Percentiles rank a stretch among this genome's conserved stretches.
These are phyloP conservation scores for Melastoma candidum DNA, from an alignment of 441 rosid species.

Conservation along the genomic window DNA sequence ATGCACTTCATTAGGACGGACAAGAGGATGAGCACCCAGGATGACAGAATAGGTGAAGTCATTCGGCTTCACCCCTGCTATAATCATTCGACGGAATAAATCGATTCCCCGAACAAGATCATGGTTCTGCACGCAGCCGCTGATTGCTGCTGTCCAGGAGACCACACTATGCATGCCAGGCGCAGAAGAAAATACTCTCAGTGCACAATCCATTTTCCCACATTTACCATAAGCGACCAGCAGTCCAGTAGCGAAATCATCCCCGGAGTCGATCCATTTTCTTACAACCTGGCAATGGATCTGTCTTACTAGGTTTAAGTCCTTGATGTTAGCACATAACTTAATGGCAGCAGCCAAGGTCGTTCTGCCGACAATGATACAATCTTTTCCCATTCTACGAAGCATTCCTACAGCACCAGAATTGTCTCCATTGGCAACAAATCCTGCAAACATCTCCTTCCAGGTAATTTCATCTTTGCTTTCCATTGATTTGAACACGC, in stretches of 20 bases:
- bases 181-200: conserved; percentile 25
- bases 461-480: conserved; percentile 45
- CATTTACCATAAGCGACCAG: conserved; percentile 47
- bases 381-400: conserved; percentile 33
- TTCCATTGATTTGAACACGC: conserved; percentile 32
- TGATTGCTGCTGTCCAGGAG: conserved; percentile 51
- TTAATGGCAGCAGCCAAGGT: conserved; percentile 37
- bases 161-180: conserved; percentile 32
- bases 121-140: conserved; percentile 45
- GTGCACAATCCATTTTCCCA: conserved; percentile 31
- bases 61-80: conserved; percentile 43
- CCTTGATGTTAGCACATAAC: conserved; percentile 42
- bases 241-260: conserved; percentile 35
- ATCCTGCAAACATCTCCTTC: conserved; percentile 55
- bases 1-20: conserved; percentile 47
- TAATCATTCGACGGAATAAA: conserved; percentile 36
- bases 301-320: conserved; percentile 35
- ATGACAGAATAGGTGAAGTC: conserved; percentile 46
- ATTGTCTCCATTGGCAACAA: conserved; percentile 33
- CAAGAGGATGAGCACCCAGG: conserved; percentile 40
- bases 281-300: conserved; percentile 40
- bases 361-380: conserved; percentile 31
- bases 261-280: conserved; percentile 32
- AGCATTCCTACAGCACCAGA: conserved; percentile 39
- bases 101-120: conserved; percentile 28